Conservation (phyloP, 768 basidiomycete species). For the Macrolepiota fuliginosa region DNA sequence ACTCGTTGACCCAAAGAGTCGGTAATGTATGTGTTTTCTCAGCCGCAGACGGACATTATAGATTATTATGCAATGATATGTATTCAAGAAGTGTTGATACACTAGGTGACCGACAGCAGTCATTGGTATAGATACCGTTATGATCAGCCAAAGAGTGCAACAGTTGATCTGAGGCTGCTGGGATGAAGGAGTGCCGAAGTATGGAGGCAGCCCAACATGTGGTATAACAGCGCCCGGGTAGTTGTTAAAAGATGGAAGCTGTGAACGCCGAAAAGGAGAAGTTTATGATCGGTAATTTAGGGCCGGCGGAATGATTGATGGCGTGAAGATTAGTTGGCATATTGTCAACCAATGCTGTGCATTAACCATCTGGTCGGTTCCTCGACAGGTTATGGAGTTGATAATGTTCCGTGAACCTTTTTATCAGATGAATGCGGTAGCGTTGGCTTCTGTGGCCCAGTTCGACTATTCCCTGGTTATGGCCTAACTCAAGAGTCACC, state of each 20-base stretch:
- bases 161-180: constrained; percentile 54
- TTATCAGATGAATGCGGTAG: too few species aligned
- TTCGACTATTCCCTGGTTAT: too few species aligned
- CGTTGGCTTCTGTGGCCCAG: too few species aligned
- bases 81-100: constrained; percentile 38
- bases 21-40: not conserved
- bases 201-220: constrained; percentile 50
- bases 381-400: too few species aligned
- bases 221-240: constrained; percentile 49
- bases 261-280: not conserved
- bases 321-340: not conserved
- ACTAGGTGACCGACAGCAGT: constrained; percentile 65
- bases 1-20: not conserved
- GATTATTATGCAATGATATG: not conserved
- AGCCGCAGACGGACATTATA: not conserved
- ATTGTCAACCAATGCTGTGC: not conserved
- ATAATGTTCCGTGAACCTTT: too few species aligned
- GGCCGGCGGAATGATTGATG: constrained; percentile 32
- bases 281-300: constrained; percentile 34
- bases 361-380: too few species aligned
- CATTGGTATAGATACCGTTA: constrained; percentile 36
- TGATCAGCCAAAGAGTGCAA: constrained; percentile 63
- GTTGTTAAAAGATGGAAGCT: constrained; percentile 65
- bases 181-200: constrained; percentile 48
- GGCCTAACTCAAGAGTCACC: too few species aligned